Base-by-base conservation (phyloP, 1,284 basidiomycete species). In the Ceratorhiza oryzae-sativae region DNA sequence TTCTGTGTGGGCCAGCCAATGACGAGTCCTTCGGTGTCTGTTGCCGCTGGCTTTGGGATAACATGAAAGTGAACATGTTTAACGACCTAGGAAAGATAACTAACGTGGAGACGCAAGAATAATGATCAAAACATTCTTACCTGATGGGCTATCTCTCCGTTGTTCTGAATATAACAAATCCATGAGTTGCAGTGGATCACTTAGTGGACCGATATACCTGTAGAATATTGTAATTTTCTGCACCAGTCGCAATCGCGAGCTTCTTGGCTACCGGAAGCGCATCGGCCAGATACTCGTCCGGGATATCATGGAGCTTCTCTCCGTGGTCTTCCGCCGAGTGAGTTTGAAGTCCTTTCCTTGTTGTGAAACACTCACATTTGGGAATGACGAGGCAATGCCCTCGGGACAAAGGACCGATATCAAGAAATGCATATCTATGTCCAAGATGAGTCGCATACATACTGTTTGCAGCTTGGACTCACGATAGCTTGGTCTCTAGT, bases 21-120 rank as follows among this genome's bases (percentile, higher is more conserved):
- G 25, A 88, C 87, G 49, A 97, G 84, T 9, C 91, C 95, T 76
- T 91, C 86, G 46, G 87, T 80, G 13, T 87, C 85, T 49, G 80
- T 81, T 0, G 81, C 83, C 4, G 81, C 80, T 0, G 92, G 93
- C 81, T 97, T 97, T 1, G 95, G 95, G 72, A 98, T 95, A 73
- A 97, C 84, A 80, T 95, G 91, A 82, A 95, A 95, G 79, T 97
- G 94, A 9, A 95, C 93, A 77, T 97, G 94, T 71, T 89, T 86
- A 36, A 97, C 93, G 74, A 86, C 84, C 87, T 90, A 51, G 25
- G 63, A n/a, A 12, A 23, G 23, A 73, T 45, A 15, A 51, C 36
- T 6, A 25, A 27, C 36, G 34, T 41, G 32, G 34, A 58, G 20
- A 0, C 5, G 42, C 8, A 27, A 6, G 34, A 1, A 1, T 15